These are phyloP conservation scores for Chaetomium sp. DNA, from an alignment of 2,329 filamentous ascomycete species.

Conservation along the genomic window DNA sequence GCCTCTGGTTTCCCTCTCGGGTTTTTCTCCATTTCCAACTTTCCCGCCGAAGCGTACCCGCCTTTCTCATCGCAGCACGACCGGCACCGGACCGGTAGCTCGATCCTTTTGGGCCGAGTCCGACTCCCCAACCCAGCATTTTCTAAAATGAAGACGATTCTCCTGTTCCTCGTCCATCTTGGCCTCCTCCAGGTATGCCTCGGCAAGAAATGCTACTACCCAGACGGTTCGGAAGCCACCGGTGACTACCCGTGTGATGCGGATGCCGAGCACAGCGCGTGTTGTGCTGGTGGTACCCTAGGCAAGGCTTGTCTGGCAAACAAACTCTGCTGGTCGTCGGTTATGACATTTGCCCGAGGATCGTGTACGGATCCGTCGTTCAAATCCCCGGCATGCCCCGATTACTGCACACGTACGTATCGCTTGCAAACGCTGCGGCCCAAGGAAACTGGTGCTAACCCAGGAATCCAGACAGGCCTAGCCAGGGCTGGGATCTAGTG, in stretches of 20 bases:
- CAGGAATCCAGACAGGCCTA: background rate
- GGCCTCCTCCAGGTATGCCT: background rate
- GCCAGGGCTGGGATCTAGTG: background rate
- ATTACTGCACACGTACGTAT: constrained; percentile 6
- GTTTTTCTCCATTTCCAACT: too few species aligned
- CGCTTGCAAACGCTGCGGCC: too few species aligned
- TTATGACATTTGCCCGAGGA: constrained; percentile 5
- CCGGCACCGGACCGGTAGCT: too few species aligned
- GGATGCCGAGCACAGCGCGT: constrained; percentile 20
- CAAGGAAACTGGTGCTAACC: background rate
- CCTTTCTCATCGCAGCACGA: too few species aligned
- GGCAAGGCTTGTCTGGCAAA: constrained; percentile 17
- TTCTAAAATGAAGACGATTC: constrained; percentile 4
- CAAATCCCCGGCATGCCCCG: constrained; percentile 16
- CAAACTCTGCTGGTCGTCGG: constrained; percentile 9
- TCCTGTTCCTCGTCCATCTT: background rate
- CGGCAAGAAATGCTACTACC: constrained; percentile 20
- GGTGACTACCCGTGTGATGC: constrained; percentile 20
- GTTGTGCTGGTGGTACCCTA: background rate
- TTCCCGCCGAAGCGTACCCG: too few species aligned
- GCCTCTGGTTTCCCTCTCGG: too few species aligned
- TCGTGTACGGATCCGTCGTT: constrained; percentile 20
- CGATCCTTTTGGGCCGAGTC: too few species aligned
- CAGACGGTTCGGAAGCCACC: background rate
- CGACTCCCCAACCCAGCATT: background rate